phyloP scores from a whole-genome alignment of 2,329 filamentous ascomycete species.

The Trichoderma arundinaceum region DNA sequence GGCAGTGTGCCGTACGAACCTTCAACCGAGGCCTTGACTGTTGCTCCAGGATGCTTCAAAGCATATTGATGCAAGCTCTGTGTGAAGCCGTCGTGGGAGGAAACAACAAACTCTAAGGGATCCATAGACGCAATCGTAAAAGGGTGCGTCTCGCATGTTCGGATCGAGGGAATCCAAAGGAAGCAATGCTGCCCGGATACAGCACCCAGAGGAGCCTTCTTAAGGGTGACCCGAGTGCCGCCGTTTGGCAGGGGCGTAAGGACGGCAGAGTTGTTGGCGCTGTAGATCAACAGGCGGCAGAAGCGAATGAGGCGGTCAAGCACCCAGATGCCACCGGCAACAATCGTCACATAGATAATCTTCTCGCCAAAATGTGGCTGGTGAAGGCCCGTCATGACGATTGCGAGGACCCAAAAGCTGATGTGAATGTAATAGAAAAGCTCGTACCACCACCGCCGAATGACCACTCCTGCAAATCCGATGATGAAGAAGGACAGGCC shows the following conservation, averaged over 20 bases:
- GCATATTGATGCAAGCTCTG: slow-evolving; percentile 60
- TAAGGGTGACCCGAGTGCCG: slow-evolving; percentile 60
- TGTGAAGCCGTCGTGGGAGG: slow-evolving; percentile 65
- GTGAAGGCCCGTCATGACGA: slow-evolving; percentile 58
- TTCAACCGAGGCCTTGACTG: slow-evolving; percentile 59
- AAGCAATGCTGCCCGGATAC: slow-evolving; percentile 66
- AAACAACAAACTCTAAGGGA: slow-evolving; percentile 64
- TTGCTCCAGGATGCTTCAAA: slow-evolving; percentile 53
- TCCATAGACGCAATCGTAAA: slow-evolving; percentile 63
- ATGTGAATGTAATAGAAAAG: slow-evolving; percentile 62
- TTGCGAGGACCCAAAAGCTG: slow-evolving; percentile 53
- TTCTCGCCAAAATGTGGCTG: slow-evolving; percentile 53
- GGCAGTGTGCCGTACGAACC: slow-evolving; percentile 65
- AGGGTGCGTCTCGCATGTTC: slow-evolving; percentile 64
- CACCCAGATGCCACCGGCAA: slow-evolving; percentile 55
- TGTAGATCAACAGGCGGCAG: slow-evolving; percentile 50
- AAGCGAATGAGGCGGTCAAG: slow-evolving; percentile 58
- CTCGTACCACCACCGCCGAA: slow-evolving; percentile 59
- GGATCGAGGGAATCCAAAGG: slow-evolving; percentile 65
- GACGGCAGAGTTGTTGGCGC: slow-evolving; percentile 57
- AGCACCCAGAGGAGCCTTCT: slow-evolving; percentile 54
- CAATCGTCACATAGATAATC: slow-evolving; percentile 50
- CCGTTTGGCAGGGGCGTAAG: slow-evolving; percentile 60
- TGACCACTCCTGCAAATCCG: slow-evolving; percentile 49
- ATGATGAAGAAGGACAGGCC: slow-evolving; percentile 54